Base-by-base conservation (phyloP, 495 filamentous ascomycete species). In the Daldinia concentrica region DNA sequence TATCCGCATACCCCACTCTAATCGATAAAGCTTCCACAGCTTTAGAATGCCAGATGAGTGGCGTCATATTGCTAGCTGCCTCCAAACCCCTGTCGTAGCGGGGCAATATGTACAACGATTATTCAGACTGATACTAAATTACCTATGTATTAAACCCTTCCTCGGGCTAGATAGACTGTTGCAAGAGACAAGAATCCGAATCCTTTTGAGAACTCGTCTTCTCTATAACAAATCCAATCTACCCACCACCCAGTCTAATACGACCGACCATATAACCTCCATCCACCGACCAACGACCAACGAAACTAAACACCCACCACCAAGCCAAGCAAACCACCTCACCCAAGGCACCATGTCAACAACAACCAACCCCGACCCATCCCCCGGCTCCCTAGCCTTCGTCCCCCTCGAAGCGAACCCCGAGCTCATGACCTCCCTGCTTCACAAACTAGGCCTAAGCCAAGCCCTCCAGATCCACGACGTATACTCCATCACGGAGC, bases 401-500 rank as follows among this genome's bases (percentile, higher is more conserved):
- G 77, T 84, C 70, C 83, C 83, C 22, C 83, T 85, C 56, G 83
- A 85, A 67, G 82, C 82, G 57, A 95, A 96, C 84, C 92, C 93
- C 0, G 87, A 91, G 79, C 89, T 97, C 39, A 91, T 97, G 87
- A 90, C 89, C 52, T 78, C 86, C 61, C 86, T 97, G 14, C 86
- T 92, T 29, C 91, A 90, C 77, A 86, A 88, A 64, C 89, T 97
- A 34, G 93, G 93, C 39, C 84, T 96, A 36, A 86, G 91, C 15
- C 74, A 80, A 41, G 80, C 83, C 17, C 82, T 96, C 22, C 82
- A 83, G 64, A 89, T 97, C 79, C 89, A 93, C 80, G 93, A 97
- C 80, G 91, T 97, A 76, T 95, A 89, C 84, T 90, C 87, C 68
- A 89, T 97, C 77, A 87, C 90, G 58, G 92, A 94, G 37, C 88